A percentile compares a stretch with the other conserved stretches of the same genome.
Evolutionary conservation across 2,329 filamentous ascomycete genomes (phyloP).

Genomic region (Colletotrichum phormii): DNA sequence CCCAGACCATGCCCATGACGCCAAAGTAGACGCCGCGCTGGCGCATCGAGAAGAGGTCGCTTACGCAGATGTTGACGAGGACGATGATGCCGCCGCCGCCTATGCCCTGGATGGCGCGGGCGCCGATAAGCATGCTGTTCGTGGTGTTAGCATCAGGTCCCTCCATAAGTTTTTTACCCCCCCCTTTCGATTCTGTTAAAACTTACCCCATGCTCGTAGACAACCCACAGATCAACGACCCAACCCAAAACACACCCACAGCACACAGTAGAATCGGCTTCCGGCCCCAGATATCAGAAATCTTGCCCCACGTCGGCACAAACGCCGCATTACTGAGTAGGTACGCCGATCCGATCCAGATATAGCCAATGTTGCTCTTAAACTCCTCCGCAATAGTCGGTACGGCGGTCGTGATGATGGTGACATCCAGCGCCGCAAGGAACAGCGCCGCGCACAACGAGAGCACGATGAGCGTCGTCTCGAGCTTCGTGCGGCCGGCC

Average conservation of each 20-base stretch:
- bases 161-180: background rate
- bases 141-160: background rate
- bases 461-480: conserved; percentile 44
- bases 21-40: conserved; percentile 66
- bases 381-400: conserved; percentile 71
- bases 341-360: conserved; percentile 82
- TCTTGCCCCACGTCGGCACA: conserved; percentile 77
- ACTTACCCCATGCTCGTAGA: conserved; percentile 52
- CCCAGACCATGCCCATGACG: conserved; percentile 75
- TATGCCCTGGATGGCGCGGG: conserved; percentile 62
- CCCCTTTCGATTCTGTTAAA: background rate
- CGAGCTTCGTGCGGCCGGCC: conserved; percentile 49
- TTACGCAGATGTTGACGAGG: conserved; percentile 65
- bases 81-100: conserved; percentile 64
- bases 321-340: conserved; percentile 76
- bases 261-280: conserved; percentile 63
- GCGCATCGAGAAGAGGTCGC: conserved; percentile 64
- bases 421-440: conserved; percentile 62
- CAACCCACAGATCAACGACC: conserved; percentile 61
- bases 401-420: conserved; percentile 71
- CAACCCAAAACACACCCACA: conserved; percentile 62
- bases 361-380: conserved; percentile 73
- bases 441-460: conserved; percentile 47
- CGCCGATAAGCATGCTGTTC: conserved; percentile 55
- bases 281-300: conserved; percentile 69